Evolutionary conservation across 352 stramenopile genomes (phyloP).

Genomic region (Globisporangium viniferum): DNA sequence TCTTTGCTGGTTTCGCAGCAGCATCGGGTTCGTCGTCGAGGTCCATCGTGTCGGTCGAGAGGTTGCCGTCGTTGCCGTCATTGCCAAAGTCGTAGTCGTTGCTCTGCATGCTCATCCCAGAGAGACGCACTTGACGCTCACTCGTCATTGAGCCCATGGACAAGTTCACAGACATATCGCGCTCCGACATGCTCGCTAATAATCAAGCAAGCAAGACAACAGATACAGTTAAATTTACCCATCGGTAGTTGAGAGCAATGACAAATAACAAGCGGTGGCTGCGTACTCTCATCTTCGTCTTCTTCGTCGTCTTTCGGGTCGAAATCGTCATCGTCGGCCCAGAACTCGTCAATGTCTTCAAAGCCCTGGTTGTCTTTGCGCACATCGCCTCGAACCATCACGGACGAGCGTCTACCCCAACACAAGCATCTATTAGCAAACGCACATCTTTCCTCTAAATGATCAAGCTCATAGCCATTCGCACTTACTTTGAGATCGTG

Average conservation of each 20-base stretch:
- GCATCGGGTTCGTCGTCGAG: constrained; percentile 15
- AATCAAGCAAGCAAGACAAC: constrained; percentile 23
- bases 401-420: constrained; percentile 38
- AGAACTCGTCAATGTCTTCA: constrained; percentile 88
- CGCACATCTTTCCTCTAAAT: neutral
- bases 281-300: constrained; percentile 34
- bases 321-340: constrained; percentile 50
- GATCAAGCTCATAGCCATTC: constrained; percentile 17
- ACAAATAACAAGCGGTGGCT: neutral
- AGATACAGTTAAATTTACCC: neutral
- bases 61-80: constrained; percentile 15
- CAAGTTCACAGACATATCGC: constrained; percentile 36
- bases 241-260: neutral
- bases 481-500: constrained; percentile 19
- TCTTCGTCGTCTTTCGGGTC: constrained; percentile 30
- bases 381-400: constrained; percentile 61
- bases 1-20: neutral
- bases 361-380: constrained; percentile 79
- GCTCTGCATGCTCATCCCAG: constrained; percentile 26
- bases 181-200: constrained; percentile 40
- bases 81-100: constrained; percentile 27
- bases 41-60: constrained; percentile 24
- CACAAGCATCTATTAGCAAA: constrained; percentile 6
- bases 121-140: constrained; percentile 45
- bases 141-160: constrained; percentile 46